Evolutionary conservation across 2,329 filamentous ascomycete species (phyloP).

Genomic region (Sclerotinia spermophila): DNA sequence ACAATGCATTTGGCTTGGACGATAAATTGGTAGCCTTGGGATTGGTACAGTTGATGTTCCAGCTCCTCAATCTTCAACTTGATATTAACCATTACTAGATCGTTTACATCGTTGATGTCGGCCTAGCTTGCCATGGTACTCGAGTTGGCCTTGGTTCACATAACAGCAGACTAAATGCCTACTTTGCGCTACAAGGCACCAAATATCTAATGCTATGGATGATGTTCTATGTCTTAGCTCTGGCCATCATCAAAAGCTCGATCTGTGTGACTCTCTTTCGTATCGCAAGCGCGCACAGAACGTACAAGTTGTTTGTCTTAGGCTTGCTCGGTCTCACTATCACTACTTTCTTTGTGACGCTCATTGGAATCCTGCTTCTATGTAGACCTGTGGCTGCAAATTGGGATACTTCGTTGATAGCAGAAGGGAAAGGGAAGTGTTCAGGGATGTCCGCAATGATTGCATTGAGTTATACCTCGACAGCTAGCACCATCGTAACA

Average conservation of each 20-base stretch:
- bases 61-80: neutral
- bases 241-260: conserved; percentile 28
- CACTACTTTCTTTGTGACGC: conserved; percentile 23
- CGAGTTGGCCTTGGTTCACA: conserved; percentile 26
- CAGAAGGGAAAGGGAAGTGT: conserved; percentile 23
- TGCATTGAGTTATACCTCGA: conserved; percentile 34
- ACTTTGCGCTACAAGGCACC: conserved; percentile 19
- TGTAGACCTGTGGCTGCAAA: conserved; percentile 27
- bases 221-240: conserved; percentile 27
- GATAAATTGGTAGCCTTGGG: conserved; percentile 5
- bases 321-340: conserved; percentile 13
- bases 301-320: conserved; percentile 8
- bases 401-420: conserved; percentile 21
- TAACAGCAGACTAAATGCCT: conserved; percentile 22
- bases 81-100: conserved; percentile 4
- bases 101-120: conserved; percentile 17
- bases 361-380: conserved; percentile 25
- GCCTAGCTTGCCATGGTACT: conserved; percentile 27
- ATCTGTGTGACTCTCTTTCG: conserved; percentile 29
- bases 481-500: conserved; percentile 37
- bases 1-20: conserved; percentile 8
- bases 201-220: conserved; percentile 26
- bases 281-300: conserved; percentile 18
- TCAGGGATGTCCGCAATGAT: conserved; percentile 25
- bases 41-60: neutral